Conservation (phyloP, 352 stramenopile species). For the Pythium phragmitis region DNA sequence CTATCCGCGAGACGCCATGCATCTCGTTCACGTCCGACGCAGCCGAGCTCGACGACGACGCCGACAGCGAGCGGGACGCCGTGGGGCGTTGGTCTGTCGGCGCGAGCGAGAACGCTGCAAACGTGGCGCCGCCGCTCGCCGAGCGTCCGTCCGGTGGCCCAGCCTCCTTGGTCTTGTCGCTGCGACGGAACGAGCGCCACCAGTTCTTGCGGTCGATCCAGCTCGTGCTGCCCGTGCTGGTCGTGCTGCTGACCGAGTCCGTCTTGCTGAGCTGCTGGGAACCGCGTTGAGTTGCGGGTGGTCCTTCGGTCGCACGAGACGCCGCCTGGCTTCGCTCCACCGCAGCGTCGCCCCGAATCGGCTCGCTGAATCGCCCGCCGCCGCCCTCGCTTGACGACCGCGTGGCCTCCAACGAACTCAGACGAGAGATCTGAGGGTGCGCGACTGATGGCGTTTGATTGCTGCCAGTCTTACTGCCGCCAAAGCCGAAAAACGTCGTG, state of each 20-base stretch:
- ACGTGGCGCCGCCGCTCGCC: conserved; percentile 56
- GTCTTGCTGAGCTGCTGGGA: conserved; percentile 35
- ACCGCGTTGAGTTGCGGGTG: not conserved
- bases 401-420: conserved; percentile 30
- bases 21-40: conserved; percentile 22
- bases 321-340: conserved; percentile 26
- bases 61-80: conserved; percentile 31
- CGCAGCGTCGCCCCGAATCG: conserved; percentile 23
- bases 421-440: conserved; percentile 35
- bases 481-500: conserved; percentile 61
- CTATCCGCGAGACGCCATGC: conserved; percentile 13
- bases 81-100: conserved; percentile 15
- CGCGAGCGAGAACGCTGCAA: conserved; percentile 39
- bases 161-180: conserved; percentile 36
- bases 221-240: conserved; percentile 19
- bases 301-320: conserved; percentile 3
- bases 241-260: conserved; percentile 36
- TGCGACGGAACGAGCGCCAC: conserved; percentile 68
- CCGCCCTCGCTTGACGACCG: conserved; percentile 5
- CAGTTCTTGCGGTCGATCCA: conserved; percentile 63
- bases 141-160: conserved; percentile 42
- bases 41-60: conserved; percentile 22
- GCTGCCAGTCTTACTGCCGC: conserved; percentile 17
- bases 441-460: conserved; percentile 14
- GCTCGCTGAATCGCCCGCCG: conserved; percentile 31